Base-by-base conservation (phyloP, 1,284 basidiomycete genomes). In the Lentinula novae-zelandiae region DNA sequence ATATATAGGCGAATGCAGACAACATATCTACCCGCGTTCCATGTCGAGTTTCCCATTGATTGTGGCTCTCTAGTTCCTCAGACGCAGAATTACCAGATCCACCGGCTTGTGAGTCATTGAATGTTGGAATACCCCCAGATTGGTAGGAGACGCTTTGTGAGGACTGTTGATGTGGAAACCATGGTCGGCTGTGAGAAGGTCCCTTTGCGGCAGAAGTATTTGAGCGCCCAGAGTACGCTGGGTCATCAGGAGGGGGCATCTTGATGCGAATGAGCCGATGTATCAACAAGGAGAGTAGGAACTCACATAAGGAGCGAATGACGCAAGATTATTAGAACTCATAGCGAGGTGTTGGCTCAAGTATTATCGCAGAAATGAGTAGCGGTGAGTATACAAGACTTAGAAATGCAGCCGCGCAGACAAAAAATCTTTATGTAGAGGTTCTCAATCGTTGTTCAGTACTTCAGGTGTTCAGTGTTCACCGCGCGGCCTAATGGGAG, bases 21-120 rank as follows among this genome's bases (percentile, higher is more conserved):
- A 90, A 77, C 17, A 89, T 60, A 70, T 93, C 89, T 8, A 92
- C 84, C 63, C 90, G 80, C 77, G 84, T 79, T 13, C 86, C 85
- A 68, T 84, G 85, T 52, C 84, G 76, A 34, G 87, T 90, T 75
- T 90, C 87, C 86, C 89, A 92, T 61, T 82, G 82, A 64, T 85
- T 90, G 38, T 75, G 77, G 12, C 75, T 76, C 52, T 81, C 82
- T 12, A 77, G 76, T 15, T 82, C 76, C 50, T 78, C 79, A 48
- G 67, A 68, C 33, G 75, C 71, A 34, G 33, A 9, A 50, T 49
- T 53, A 5, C 74, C 76, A 7, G 69, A 66, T 15, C 76, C 74
- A 6, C 77, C 77, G 3, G 76, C 69, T 36, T 75, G 73, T 10
- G 82, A 82, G 36, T 78, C 77, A 53, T 77, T 76, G 67, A 85